These are phyloP conservation scores for Haplosporangium sp. DNA, from an alignment of 371 early-diverging fungal species.

Conservation along the genomic window DNA sequence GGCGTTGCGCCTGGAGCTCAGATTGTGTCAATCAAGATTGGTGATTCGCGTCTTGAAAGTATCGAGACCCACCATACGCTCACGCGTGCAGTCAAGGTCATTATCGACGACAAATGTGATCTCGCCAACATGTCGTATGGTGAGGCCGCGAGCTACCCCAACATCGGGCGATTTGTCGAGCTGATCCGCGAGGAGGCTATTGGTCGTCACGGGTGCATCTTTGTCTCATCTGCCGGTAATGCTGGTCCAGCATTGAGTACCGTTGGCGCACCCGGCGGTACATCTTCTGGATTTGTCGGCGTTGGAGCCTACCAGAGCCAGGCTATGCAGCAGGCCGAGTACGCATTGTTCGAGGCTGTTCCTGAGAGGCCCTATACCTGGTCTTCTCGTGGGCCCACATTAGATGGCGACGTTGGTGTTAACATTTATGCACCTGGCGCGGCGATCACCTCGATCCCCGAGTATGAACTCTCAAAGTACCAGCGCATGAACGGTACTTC, in stretches of 20 bases:
- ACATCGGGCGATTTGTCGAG: constrained; percentile 85
- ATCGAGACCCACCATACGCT: constrained; percentile 93
- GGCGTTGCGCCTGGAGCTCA: constrained; percentile 96
- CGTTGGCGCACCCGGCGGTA: constrained; percentile 91
- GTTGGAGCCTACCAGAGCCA: constrained; percentile 94
- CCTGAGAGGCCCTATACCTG: constrained; percentile 89
- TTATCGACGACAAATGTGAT: constrained; percentile 81
- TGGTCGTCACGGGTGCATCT: constrained; percentile 83
- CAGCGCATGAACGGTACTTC: constrained; percentile 94
- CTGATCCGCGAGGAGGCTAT: constrained; percentile 85
- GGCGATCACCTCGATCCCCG: constrained; percentile 94
- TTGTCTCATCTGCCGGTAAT: constrained; percentile 94
- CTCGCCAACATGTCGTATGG: constrained; percentile 98
- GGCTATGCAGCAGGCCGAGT: constrained; percentile 89
- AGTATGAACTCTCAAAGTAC: constrained; percentile 78
- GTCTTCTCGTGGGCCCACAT: constrained; percentile 90
- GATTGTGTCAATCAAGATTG: constrained; percentile 93
- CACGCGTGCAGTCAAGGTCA: constrained; percentile 85
- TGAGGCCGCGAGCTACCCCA: constrained; percentile 79
- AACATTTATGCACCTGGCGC: constrained; percentile 93
- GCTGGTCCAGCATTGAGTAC: constrained; percentile 91
- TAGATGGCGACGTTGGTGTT: constrained; percentile 88
- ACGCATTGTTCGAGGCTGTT: constrained; percentile 81
- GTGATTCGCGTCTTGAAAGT: constrained; percentile 84
- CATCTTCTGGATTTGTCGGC: constrained; percentile 63